These are phyloP conservation scores for Friedmanniomyces simplex DNA, from an alignment of 495 filamentous ascomycete species.

Conservation along the genomic window DNA sequence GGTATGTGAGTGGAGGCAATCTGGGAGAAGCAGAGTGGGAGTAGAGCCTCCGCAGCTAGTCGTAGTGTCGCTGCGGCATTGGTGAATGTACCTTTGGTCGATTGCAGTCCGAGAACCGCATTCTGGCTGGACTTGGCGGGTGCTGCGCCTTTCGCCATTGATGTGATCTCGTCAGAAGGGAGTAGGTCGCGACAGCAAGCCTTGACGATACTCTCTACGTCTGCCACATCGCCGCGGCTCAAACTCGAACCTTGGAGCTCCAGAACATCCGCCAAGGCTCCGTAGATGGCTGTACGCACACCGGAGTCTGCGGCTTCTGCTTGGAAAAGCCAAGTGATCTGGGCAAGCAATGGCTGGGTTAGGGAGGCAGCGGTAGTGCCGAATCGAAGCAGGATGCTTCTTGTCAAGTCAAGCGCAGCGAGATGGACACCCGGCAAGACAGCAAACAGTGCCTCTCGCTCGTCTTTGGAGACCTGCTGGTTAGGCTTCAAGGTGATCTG, in stretches of 20 bases:
- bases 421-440: slow-evolving; percentile 64
- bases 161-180: slow-evolving; percentile 24
- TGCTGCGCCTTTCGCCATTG: slow-evolving; percentile 32
- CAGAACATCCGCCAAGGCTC: slow-evolving; percentile 46
- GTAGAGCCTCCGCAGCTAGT: slow-evolving; percentile 46
- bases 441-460: slow-evolving; percentile 62
- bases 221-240: slow-evolving; percentile 48
- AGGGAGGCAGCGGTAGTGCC: slow-evolving; percentile 43
- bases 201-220: slow-evolving; percentile 47
- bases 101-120: slow-evolving; percentile 16
- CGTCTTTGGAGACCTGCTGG: slow-evolving; percentile 58
- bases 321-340: slow-evolving; percentile 56
- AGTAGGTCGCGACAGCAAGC: slow-evolving; percentile 53
- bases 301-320: slow-evolving; percentile 38
- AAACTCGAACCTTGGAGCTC: slow-evolving; percentile 51
- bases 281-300: slow-evolving; percentile 52
- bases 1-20: slow-evolving; percentile 52
- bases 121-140: neutral
- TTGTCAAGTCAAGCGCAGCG: slow-evolving; percentile 50
- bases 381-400: slow-evolving; percentile 43
- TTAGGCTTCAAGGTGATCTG: slow-evolving; percentile 16
- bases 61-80: slow-evolving; percentile 37
- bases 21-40: slow-evolving; percentile 49
- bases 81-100: slow-evolving; percentile 30
- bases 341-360: slow-evolving; percentile 51